Conservation (phyloP, 345 rosid genomes). For the Syzygium aqueum region DNA sequence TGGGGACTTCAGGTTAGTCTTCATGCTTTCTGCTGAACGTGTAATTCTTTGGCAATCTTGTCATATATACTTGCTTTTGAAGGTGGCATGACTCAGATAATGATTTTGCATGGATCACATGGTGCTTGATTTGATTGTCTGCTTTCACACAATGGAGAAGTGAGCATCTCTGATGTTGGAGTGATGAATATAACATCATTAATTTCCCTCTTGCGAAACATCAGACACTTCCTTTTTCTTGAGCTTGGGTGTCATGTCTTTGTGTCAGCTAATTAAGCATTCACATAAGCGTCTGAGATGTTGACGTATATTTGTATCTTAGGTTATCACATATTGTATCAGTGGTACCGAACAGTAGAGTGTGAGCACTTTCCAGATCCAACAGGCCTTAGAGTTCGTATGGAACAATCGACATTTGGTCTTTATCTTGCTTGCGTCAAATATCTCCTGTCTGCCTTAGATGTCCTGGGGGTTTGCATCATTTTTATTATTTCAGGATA, state of each 20-base stretch:
- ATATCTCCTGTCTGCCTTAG: slow-evolving; percentile 96
- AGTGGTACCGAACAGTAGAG: slow-evolving; percentile 87
- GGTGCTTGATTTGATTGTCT: neutral
- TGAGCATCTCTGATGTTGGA: neutral
- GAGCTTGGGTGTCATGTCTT: neutral
- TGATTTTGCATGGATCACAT: neutral
- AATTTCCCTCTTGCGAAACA: neutral
- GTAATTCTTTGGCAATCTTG: neutral
- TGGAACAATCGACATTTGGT: slow-evolving; percentile 90
- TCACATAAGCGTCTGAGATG: neutral
- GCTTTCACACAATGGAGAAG: neutral
- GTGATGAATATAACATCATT: neutral
- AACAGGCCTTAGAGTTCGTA: slow-evolving; percentile 81
- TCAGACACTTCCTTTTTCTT: neutral
- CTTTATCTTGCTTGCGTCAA: slow-evolving; percentile 95
- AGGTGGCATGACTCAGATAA: neutral
- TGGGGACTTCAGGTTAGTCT: slow-evolving; percentile 78
- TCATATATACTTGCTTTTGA: neutral
- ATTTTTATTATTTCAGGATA: neutral
- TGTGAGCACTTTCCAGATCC: slow-evolving; percentile 93
- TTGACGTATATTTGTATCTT: slow-evolving; percentile 3
- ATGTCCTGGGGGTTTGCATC: slow-evolving; percentile 76
- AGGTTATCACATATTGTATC: slow-evolving; percentile 85
- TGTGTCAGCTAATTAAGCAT: neutral
- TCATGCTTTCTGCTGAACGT: neutral